These are phyloP conservation scores for Candolleomyces eurysporus DNA, from an alignment of 768 basidiomycete species.

Conservation along the genomic window DNA sequence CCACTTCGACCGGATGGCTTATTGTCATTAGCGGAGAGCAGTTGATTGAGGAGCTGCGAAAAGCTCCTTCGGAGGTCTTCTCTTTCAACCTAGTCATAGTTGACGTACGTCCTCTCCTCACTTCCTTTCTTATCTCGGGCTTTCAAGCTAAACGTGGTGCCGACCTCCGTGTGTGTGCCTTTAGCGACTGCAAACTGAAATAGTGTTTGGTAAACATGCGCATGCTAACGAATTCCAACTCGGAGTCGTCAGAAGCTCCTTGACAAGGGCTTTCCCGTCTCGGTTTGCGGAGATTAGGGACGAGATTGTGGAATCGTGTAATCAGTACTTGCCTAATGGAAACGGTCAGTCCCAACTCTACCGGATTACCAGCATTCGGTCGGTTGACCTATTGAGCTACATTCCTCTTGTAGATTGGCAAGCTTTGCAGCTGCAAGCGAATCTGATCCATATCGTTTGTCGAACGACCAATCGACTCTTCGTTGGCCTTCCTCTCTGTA, in stretches of 20 bases:
- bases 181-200: constrained; percentile 25
- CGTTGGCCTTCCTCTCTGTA: constrained; percentile 46
- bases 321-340: constrained; percentile 19
- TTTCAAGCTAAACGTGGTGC: no score
- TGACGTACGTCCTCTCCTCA: constrained; percentile 18
- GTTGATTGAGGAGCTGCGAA: constrained; percentile 29
- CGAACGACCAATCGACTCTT: constrained; percentile 42
- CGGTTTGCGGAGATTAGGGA: constrained; percentile 37
- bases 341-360: neutral
- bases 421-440: constrained; percentile 20
- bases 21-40: constrained; percentile 26
- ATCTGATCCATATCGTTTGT: constrained; percentile 31
- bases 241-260: constrained; percentile 22
- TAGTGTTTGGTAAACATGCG: constrained; percentile 26
- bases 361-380: neutral
- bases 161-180: neutral
- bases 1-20: constrained; percentile 22
- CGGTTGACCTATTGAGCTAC: no score
- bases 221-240: constrained; percentile 26
- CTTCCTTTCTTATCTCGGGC: no score
- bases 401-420: constrained; percentile 32
- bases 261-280: constrained; percentile 29
- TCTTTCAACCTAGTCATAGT: constrained; percentile 23
- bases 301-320: constrained; percentile 42
- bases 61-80: constrained; percentile 29